Evolutionary conservation across 441 rosid genomes (phyloP), one percentile per base, ranked within the genome.

Genomic region (Breynia disticha): DNA sequence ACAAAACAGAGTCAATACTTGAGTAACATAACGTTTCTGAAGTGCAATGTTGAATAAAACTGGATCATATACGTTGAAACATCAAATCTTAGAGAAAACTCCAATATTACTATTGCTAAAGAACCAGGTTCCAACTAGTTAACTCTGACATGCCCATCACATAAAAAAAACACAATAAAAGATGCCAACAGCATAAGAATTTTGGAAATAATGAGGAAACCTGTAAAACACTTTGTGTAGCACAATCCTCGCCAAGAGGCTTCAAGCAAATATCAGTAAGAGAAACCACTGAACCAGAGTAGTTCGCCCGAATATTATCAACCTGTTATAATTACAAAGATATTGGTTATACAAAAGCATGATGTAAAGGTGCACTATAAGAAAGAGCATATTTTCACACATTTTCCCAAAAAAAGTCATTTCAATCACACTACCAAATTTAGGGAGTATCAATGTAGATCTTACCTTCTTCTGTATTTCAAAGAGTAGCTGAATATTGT

Each of bases 191-290:
- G 11, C 12, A 2, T 49, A 8, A 4, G 21, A 0, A 49, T 49
- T 9, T 14, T 24, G 32, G 32, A 55, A 55, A 41, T 5, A 54
- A 60, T 57, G 63, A 55, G 4, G 20, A 44, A 69, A 93, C 97
- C 97, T 93, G 99, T 52, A 93, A 72, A 64, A 93, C 71, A 75
- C 89, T 89, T 67, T 93, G 99, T 56, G 93, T 93, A 63, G 97
- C 96, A 73, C 99, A 93, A 69, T 86, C 93, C 64, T 81, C 79
- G 62, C 80, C 95, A 47, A 93, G 72, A 17, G 97, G 99, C 74
- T 89, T 93, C 96, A 84, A 65, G 76, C 97, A 93, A 52, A 93
- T 93, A 68, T 93, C 97, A 56, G 85, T 72, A 73, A 93, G 76
- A 54, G 99, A 79, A 70, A 93, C 55, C 82, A 67, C 70, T 50